Conservation (phyloP, 345 rosid species). For the Chamaenerion angustifolium region DNA sequence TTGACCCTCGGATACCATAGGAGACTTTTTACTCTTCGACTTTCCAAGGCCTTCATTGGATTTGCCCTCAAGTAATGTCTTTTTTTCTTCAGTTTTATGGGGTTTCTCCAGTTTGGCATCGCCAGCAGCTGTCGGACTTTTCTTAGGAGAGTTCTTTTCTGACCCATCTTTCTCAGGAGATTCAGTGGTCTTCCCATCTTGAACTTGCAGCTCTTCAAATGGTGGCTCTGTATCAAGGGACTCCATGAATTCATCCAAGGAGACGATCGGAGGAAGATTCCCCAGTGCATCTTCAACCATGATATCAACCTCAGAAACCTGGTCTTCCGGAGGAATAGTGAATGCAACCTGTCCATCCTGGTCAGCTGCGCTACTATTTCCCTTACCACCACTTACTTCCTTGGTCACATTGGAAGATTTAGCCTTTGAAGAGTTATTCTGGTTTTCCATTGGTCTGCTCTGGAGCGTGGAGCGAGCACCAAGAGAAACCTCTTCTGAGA, state of each 20-base stretch:
- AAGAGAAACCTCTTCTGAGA: conserved; percentile 48
- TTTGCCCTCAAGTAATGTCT: conserved; percentile 10
- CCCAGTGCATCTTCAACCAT: conserved; percentile 77
- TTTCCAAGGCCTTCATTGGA: conserved; percentile 11
- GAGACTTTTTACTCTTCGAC: conserved; percentile 11
- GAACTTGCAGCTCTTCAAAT: conserved; percentile 44
- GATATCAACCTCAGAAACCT: conserved; percentile 40
- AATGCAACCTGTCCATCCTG: conserved; percentile 20
- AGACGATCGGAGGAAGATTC: conserved; percentile 85
- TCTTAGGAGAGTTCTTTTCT: conserved; percentile 18
- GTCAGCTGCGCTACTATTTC: conserved; percentile 18
- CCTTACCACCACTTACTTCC: conserved; percentile 16
- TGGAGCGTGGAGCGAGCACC: conserved; percentile 24
- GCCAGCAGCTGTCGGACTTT: conserved; percentile 13
- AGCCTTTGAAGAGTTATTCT: conserved; percentile 10
- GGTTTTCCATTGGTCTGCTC: conserved; percentile 17
- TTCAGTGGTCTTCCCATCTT: conserved; percentile 20
- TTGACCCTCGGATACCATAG: conserved; percentile 24
- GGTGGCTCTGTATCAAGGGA: conserved; percentile 86
- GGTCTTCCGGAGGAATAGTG: conserved; percentile 57
- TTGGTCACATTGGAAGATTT: conserved; percentile 19
- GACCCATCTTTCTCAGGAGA: conserved; percentile 25
- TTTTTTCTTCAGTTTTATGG: conserved; percentile 12
- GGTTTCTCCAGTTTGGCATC: conserved; percentile 19
- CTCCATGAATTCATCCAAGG: conserved; percentile 85